Percentiles rank a stretch among this genome's conserved stretches.
Evolutionary conservation across 495 filamentous ascomycete genomes (phyloP).

Genomic region (Letharia columbiana): DNA sequence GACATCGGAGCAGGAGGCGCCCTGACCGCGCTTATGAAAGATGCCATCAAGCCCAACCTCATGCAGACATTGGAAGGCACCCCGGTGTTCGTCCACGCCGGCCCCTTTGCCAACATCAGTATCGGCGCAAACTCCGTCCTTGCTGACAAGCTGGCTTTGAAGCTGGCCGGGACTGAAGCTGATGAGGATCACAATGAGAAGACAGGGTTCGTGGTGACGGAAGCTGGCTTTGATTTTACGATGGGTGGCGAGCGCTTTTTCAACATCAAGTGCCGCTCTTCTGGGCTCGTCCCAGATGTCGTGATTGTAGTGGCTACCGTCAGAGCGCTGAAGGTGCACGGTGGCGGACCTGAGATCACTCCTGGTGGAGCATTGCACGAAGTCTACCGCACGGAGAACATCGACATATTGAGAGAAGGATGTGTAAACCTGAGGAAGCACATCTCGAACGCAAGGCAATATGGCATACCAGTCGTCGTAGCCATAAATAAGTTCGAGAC

Average conservation of each 20-base stretch:
- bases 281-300: conserved; percentile 81
- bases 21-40: conserved; percentile 88
- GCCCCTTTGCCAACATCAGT: conserved; percentile 96
- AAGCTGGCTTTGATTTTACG: conserved; percentile 97
- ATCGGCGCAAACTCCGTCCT: conserved; percentile 93
- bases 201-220: conserved; percentile 91
- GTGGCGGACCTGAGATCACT: conserved; percentile 84
- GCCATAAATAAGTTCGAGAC: conserved; percentile 95
- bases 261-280: conserved; percentile 98
- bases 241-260: conserved; percentile 99
- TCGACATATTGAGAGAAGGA: conserved; percentile 78
- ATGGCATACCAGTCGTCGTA: conserved; percentile 91
- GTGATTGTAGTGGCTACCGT: conserved; percentile 95
- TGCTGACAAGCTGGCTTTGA: conserved; percentile 89
- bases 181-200: conserved; percentile 81
- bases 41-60: conserved; percentile 96
- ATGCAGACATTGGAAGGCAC: conserved; percentile 98
- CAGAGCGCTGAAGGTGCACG: conserved; percentile 91
- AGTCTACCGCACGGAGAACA: conserved; percentile 86
- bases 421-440: conserved; percentile 94
- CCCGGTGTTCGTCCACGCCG: conserved; percentile 93
- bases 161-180: conserved; percentile 90
- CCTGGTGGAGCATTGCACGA: conserved; percentile 74
- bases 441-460: conserved; percentile 75
- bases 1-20: conserved; percentile 91